Evolutionary conservation across 805 yeast genomes (phyloP).

Genomic region (Metschnikowia corniflorae): DNA sequence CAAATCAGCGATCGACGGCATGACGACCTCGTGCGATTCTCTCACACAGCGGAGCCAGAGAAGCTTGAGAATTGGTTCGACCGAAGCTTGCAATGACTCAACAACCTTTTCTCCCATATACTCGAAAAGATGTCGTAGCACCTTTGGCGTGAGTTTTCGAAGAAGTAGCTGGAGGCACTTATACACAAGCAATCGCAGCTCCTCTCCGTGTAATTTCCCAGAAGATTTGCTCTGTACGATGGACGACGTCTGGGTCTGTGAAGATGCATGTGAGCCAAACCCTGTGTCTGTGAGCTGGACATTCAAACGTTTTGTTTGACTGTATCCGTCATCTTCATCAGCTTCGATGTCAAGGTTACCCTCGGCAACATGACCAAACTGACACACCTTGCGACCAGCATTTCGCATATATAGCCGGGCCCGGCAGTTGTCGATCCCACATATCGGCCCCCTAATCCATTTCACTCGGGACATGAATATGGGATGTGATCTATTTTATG

Average conservation of each 20-base stretch:
- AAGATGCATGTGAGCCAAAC: conserved; percentile 13
- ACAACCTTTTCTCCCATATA: conserved; percentile 1
- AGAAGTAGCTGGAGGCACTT: conserved; percentile 51
- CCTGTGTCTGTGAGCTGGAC: conserved; percentile 37
- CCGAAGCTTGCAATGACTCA: conserved; percentile 1
- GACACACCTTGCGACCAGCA: conserved; percentile 82
- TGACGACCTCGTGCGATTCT: background rate
- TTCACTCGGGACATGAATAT: conserved; percentile 19
- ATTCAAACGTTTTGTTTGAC: conserved; percentile 53
- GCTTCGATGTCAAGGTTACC: conserved; percentile 77
- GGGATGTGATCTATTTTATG: too few relatives aligned
- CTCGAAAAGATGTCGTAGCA: conserved; percentile 11
- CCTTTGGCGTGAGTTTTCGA: conserved; percentile 29
- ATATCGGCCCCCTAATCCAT: conserved; percentile 71
- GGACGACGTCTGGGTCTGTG: conserved; percentile 1
- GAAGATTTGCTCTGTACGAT: conserved; percentile 1
- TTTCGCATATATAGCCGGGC: conserved; percentile 67
- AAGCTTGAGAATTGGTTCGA: conserved; percentile 21
- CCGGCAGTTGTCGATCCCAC: conserved; percentile 89
- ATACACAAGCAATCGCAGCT: conserved; percentile 42
- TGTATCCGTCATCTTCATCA: conserved; percentile 64
- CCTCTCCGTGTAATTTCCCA: conserved; percentile 42
- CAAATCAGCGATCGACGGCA: conserved; percentile 27
- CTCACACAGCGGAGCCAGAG: conserved; percentile 29
- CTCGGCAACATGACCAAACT: conserved; percentile 84